A percentile compares a stretch with the other conserved stretches of the same genome.
Conservation (phyloP, 805 yeast genomes). For the Jamesozyma gamospora region DNA sequence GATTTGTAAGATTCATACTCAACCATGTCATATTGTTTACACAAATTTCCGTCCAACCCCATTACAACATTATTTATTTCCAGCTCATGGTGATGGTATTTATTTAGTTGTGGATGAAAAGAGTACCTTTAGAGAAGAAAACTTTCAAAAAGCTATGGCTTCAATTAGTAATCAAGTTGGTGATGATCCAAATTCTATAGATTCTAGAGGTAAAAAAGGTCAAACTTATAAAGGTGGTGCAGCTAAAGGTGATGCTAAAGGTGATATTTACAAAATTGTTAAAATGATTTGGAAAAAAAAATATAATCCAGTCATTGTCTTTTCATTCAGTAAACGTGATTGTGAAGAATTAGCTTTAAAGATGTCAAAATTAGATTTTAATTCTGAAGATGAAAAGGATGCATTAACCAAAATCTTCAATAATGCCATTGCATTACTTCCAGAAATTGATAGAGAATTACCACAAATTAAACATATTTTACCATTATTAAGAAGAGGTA, state of each 20-base stretch:
- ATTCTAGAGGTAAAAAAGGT: constrained; percentile 58
- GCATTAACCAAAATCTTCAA: constrained; percentile 81
- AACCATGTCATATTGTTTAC: constrained; percentile 97
- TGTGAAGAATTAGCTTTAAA: constrained; percentile 91
- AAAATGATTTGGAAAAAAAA: constrained; percentile 96
- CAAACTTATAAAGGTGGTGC: constrained; percentile 79
- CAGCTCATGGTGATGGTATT: constrained; percentile 98
- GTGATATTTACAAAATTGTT: constrained; percentile 92
- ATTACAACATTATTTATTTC: constrained; percentile 90
- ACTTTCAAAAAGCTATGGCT: constrained; percentile 97
- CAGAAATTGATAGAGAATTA: constrained; percentile 82
- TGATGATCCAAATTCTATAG: constrained; percentile 64
- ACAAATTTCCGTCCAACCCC: constrained; percentile 99
- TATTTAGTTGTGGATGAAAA: constrained; percentile 96
- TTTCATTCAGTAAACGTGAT: constrained; percentile 94
- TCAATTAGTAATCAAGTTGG: constrained; percentile 74
- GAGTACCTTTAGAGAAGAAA: constrained; percentile 91
- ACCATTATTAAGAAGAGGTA: constrained; percentile 86
- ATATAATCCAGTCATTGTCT: constrained; percentile 95
- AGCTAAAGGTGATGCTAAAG: constrained; percentile 48
- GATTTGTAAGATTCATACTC: constrained; percentile 90
- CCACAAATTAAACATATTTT: constrained; percentile 91
- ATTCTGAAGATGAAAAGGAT: constrained; percentile 86
- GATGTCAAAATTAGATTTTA: constrained; percentile 92
- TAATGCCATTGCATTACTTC: constrained; percentile 79